Evolutionary conservation across 2,329 filamentous ascomycete species (phyloP).

Genomic region (Alternaria conjuncta): DNA sequence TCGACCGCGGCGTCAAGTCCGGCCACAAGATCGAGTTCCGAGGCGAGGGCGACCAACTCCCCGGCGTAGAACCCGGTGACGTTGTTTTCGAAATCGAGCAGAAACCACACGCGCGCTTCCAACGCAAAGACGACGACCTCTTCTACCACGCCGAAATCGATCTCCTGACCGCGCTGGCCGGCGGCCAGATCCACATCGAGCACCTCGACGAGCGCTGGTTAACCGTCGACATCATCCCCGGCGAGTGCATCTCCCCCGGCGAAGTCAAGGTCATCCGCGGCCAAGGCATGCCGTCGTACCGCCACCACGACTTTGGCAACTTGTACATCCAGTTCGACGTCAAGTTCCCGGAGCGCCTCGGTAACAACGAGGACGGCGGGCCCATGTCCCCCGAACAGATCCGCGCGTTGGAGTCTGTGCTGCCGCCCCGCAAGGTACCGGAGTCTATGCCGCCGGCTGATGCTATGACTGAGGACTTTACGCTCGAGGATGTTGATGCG

Average conservation of each 20-base stretch:
- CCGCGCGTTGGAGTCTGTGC: constrained; percentile 78
- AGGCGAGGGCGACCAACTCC: constrained; percentile 94
- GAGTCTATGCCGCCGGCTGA: constrained; percentile 75
- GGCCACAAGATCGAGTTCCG: constrained; percentile 97
- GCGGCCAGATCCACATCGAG: constrained; percentile 89
- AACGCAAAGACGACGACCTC: constrained; percentile 93
- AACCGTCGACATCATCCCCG: constrained; percentile 88
- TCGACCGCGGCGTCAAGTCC: constrained; percentile 90
- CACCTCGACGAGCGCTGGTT: constrained; percentile 98
- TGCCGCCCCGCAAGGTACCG: constrained; percentile 71
- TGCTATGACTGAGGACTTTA: constrained; percentile 88
- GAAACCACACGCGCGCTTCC: constrained; percentile 96
- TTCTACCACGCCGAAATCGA: constrained; percentile 97
- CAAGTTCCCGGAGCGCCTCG: constrained; percentile 78
- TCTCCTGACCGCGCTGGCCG: constrained; percentile 90
- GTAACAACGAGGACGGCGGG: constrained; percentile 52
- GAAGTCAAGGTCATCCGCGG: constrained; percentile 92
- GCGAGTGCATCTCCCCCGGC: constrained; percentile 91
- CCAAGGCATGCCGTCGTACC: constrained; percentile 95
- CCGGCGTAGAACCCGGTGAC: constrained; percentile 90
- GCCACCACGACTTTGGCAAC: constrained; percentile 95
- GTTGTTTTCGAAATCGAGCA: constrained; percentile 99
- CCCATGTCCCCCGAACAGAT: constrained; percentile 70
- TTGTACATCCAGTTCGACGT: constrained; percentile 97
- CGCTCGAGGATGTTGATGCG: constrained; percentile 82